phyloP scores from a whole-genome alignment of 441 rosid genomes.

The Populus hybrid region DNA sequence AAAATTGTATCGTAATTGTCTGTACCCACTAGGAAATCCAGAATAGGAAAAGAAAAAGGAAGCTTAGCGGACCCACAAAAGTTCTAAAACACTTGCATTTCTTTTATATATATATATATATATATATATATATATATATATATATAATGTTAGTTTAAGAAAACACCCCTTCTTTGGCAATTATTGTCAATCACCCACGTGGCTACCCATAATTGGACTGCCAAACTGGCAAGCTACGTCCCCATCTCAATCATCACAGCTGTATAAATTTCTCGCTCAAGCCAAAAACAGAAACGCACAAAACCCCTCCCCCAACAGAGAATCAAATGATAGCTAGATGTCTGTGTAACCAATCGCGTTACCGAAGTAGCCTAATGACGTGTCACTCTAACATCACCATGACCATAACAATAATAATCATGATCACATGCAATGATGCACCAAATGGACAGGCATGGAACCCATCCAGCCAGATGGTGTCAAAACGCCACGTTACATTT shows the following conservation, averaged over 20 bases:
- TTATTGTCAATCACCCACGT: conserved; percentile 23
- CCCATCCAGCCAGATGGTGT: conserved; percentile 27
- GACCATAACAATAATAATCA: not conserved
- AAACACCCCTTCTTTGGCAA: not conserved
- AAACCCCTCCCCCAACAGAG: not conserved
- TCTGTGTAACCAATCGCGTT: not conserved
- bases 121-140: no score
- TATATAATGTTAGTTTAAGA: no score
- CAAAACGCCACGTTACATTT: conserved; percentile 8
- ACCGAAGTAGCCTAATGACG: conserved; percentile 8
- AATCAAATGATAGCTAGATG: conserved; percentile 1
- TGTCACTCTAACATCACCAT: conserved; percentile 6
- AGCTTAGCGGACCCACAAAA: no score
- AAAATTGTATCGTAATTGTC: no score
- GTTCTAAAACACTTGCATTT: no score
- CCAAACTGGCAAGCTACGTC: conserved; percentile 5
- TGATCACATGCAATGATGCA: conserved; percentile 35
- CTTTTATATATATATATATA: no score
- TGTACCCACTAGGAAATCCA: no score
- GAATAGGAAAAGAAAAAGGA: no score
- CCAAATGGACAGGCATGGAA: conserved; percentile 12
- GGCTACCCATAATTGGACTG: conserved; percentile 24
- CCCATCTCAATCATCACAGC: conserved; percentile 33
- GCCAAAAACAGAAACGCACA: not conserved
- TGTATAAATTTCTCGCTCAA: conserved; percentile 11